Base-by-base conservation (phyloP, 805 yeast genomes). In the Phaffomyces antillensis region DNA sequence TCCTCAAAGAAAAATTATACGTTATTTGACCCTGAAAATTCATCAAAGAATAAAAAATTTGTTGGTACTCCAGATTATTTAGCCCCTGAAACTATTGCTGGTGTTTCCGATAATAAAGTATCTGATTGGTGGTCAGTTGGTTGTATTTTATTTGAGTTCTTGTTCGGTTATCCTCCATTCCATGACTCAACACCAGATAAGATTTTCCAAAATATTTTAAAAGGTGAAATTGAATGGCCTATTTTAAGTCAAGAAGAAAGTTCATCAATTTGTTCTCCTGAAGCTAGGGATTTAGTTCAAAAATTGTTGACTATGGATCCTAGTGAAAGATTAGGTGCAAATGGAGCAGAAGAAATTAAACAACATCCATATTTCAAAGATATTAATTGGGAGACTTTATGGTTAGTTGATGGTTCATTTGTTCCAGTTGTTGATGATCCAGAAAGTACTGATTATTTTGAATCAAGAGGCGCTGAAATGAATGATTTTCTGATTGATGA, bases 101-200 rank as follows among this genome's bases (percentile, higher is more conserved):
- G 97, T 35, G 71, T 74, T 2, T 83, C 86, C 0, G 96, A 91
- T 60, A 86, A 81, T 49, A 89, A 80, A 51, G 76, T 81, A 25
- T 50, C 91, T n/a, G 97, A 90, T 66, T 90, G 99, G 99, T 93
- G 99, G 99, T 87, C 98, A 2, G 77, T 91, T 31, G 99, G 99
- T 0, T 91, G 98, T 63, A 88, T 93, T 12, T 65, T 91, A 45
- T 93, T 91, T 68, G 99, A 93, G 64, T 83, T 93, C 59, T 59
- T 88, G 36, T 86, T 83, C 61, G 99, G 99, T 0, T 86, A 79
- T 60, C 96, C 99, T 2, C 99, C 99, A 3, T 93, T 93, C 63
- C 93, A 86, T 61, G 95, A 85, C 2, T 69, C 70, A 5, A 73
- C 88, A 1, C 93, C 96, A 0, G 86, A 83, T 36, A 68, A 72